These are phyloP conservation scores for Eucalyptus melliodora DNA, from an alignment of 345 rosid genomes.

Conservation along the genomic window DNA sequence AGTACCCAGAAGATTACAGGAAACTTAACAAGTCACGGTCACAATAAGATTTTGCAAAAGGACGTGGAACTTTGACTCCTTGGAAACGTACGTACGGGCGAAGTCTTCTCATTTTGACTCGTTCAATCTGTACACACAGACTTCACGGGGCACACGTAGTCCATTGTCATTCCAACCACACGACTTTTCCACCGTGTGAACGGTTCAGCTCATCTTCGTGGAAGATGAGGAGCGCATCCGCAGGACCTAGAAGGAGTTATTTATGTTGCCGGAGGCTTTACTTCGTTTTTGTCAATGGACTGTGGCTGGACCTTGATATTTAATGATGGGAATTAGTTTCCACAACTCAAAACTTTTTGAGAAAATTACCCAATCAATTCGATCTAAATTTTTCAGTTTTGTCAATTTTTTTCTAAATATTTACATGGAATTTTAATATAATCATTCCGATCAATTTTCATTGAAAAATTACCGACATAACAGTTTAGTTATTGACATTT, in stretches of 20 bases:
- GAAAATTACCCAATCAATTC: not conserved
- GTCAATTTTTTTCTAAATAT: not conserved
- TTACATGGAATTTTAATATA: not conserved
- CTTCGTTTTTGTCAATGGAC: not conserved
- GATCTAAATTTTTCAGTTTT: too few species aligned
- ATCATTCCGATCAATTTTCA: fast-evolving
- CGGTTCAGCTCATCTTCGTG: not conserved
- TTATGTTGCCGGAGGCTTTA: not conserved
- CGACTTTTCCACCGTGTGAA: not conserved
- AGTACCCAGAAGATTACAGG: not conserved
- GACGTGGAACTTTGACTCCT: not conserved
- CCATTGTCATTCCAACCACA: not conserved
- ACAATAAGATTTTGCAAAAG: not conserved
- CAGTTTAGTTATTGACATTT: fast-evolving
- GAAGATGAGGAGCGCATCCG: not conserved
- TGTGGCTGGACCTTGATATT: not conserved
- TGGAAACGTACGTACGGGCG: not conserved
- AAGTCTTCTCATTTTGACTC: not conserved
- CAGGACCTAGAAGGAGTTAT: not conserved
- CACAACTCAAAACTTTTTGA: not conserved
- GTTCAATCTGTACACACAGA: not conserved
- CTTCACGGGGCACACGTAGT: not conserved
- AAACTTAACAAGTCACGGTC: not conserved
- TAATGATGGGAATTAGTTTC: not conserved
- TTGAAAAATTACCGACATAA: fast-evolving